Conservation (phyloP, 83 land plant genomes). For the Larix sibirica region DNA sequence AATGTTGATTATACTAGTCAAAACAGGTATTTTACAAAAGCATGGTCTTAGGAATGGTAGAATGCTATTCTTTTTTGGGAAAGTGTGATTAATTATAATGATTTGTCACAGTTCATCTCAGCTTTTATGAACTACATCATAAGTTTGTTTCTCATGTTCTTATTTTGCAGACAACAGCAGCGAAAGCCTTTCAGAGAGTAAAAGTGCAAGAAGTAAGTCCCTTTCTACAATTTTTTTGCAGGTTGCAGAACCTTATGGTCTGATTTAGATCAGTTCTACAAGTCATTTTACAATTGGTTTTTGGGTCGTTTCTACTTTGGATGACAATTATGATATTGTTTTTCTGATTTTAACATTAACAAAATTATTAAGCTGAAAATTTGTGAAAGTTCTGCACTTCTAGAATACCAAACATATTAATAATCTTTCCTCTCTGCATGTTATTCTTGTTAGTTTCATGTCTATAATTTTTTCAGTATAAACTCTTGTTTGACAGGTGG, state of each 20-base stretch:
- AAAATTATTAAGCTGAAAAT: not conserved
- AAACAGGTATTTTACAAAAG: too few species aligned
- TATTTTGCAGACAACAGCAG: slow-evolving; percentile 37
- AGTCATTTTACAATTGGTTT: too few species aligned
- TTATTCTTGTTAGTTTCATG: not conserved
- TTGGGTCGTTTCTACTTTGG: not conserved
- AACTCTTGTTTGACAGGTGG: slow-evolving; percentile 38
- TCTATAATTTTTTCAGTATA: not conserved
- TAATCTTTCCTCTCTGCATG: not conserved
- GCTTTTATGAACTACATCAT: too few species aligned
- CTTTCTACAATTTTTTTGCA: not conserved
- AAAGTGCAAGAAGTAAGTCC: slow-evolving; percentile 32
- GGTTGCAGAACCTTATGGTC: not conserved
- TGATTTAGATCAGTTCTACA: not conserved
- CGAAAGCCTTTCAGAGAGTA: slow-evolving; percentile 58
- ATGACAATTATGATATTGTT: too few species aligned
- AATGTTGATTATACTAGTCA: too few species aligned
- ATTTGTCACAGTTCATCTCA: too few species aligned
- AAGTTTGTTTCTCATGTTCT: too few species aligned
- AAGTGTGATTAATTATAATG: too few species aligned
- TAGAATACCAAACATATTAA: not conserved
- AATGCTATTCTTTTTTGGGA: too few species aligned
- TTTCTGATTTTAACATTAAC: not conserved
- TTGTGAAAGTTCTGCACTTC: not conserved
- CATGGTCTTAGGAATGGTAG: too few species aligned